These are phyloP conservation scores for Umbellularia californica DNA, from an alignment of 164 flowering plant species.

Conservation along the genomic window DNA sequence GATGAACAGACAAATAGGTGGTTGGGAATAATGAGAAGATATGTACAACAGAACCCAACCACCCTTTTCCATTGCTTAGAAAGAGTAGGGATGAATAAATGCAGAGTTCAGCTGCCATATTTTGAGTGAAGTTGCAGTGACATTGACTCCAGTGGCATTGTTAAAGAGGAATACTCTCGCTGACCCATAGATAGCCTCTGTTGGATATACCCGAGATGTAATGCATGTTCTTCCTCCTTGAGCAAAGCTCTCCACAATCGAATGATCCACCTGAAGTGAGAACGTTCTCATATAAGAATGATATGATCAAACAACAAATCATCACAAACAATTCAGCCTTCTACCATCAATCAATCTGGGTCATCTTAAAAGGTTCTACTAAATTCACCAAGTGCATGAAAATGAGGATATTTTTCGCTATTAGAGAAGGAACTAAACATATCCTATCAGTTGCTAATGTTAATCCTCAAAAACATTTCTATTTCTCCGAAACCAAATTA, in stretches of 20 bases:
- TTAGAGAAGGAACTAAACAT: no score
- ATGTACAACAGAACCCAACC: neutral
- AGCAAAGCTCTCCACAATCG: conserved; percentile 80
- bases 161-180: conserved; percentile 66
- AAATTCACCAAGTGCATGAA: no score
- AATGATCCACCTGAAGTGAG: conserved; percentile 56
- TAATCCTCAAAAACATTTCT: no score
- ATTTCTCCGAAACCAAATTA: neutral
- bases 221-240: conserved; percentile 82
- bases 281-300: neutral
- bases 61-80: no score
- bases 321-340: no score
- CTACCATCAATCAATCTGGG: no score
- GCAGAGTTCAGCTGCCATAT: conserved; percentile 73
- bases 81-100: conserved; percentile 39
- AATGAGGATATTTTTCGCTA: no score
- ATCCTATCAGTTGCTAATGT: no score
- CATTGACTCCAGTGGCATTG: conserved; percentile 57
- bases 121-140: conserved; percentile 54
- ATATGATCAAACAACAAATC: no score
- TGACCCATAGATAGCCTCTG: conserved; percentile 54
- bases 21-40: neutral
- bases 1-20: neutral
- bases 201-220: conserved; percentile 80
- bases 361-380: no score